Percentiles rank a stretch among this genome's conserved stretches.
phyloP scores from a whole-genome alignment of 768 basidiomycete species.

The Auricularia sp. region DNA sequence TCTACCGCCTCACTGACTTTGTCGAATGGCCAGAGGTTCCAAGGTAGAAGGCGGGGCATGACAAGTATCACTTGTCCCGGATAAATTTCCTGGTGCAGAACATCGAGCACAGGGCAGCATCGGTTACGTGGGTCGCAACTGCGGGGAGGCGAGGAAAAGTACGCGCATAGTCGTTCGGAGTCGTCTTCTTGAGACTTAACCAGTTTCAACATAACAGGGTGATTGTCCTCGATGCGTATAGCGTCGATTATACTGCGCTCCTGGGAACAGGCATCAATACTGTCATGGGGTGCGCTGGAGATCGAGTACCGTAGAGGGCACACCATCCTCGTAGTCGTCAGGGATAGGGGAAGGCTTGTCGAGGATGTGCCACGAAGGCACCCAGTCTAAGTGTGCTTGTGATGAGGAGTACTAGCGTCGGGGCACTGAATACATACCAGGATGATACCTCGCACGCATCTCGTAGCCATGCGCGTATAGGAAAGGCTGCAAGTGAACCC shows the following conservation, averaged over 20 bases:
- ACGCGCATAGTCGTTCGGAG: slow-evolving; percentile 14
- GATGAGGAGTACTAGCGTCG: too few species aligned
- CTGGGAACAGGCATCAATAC: background rate
- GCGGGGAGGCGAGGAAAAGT: slow-evolving; percentile 14
- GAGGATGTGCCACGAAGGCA: too few species aligned
- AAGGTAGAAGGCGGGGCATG: slow-evolving; percentile 23
- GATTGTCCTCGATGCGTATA: slow-evolving; percentile 18
- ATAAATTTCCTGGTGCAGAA: slow-evolving; percentile 10
- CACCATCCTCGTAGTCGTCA: too few species aligned
- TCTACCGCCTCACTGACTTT: slow-evolving; percentile 28
- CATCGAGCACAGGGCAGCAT: slow-evolving; percentile 23
- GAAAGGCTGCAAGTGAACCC: too few species aligned
- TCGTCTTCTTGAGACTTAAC: slow-evolving; percentile 16
- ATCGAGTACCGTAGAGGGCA: too few species aligned
- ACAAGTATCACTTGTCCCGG: slow-evolving; percentile 19
- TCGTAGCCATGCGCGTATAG: too few species aligned
- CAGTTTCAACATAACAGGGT: slow-evolving; percentile 23
- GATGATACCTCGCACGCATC: too few species aligned
- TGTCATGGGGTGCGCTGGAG: too few species aligned
- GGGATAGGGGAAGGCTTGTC: too few species aligned
- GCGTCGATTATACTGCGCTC: slow-evolving; percentile 20
- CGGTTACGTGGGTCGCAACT: slow-evolving; percentile 23
- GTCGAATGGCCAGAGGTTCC: slow-evolving; percentile 22
- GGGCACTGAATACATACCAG: too few species aligned
- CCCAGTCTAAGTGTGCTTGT: too few species aligned